phyloP scores from a whole-genome alignment of 441 rosid genomes.

The Gossypium davidsonii region DNA sequence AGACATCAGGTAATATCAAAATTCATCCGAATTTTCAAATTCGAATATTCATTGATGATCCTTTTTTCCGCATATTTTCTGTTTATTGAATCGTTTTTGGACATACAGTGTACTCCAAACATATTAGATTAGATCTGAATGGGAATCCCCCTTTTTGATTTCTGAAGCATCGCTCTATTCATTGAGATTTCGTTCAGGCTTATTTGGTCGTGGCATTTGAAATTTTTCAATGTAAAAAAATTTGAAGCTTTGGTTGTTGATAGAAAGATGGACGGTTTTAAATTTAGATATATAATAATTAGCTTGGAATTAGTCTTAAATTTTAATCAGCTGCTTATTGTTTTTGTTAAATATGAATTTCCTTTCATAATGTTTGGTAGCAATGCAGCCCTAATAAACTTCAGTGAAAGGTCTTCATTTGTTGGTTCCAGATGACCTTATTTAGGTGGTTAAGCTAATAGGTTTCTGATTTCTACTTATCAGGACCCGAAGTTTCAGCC shows the following conservation, averaged over 20 bases:
- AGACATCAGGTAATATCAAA: slow-evolving; percentile 54
- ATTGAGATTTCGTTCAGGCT: neutral
- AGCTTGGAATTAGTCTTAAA: neutral
- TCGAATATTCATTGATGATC: neutral
- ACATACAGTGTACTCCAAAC: neutral
- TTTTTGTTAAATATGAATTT: neutral
- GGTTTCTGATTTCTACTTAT: slow-evolving; percentile 1
- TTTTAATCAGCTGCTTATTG: neutral
- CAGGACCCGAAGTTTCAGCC: slow-evolving; percentile 90
- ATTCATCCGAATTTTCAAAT: neutral
- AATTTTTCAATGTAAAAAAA: neutral
- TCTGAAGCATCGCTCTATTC: neutral
- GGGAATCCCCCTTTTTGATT: neutral
- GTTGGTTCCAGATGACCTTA: neutral
- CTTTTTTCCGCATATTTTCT: neutral
- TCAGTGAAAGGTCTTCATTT: neutral
- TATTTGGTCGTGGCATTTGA: neutral
- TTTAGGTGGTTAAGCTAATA: slow-evolving; percentile 7
- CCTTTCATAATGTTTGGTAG: neutral
- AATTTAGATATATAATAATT: neutral
- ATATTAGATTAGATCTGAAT: slow-evolving; percentile 7
- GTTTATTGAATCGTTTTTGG: neutral
- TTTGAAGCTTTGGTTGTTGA: neutral
- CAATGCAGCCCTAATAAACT: neutral
- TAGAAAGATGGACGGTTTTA: neutral